Base-by-base conservation (phyloP, 1,284 basidiomycete genomes). In the Cutaneotrichosporon mucoides region DNA sequence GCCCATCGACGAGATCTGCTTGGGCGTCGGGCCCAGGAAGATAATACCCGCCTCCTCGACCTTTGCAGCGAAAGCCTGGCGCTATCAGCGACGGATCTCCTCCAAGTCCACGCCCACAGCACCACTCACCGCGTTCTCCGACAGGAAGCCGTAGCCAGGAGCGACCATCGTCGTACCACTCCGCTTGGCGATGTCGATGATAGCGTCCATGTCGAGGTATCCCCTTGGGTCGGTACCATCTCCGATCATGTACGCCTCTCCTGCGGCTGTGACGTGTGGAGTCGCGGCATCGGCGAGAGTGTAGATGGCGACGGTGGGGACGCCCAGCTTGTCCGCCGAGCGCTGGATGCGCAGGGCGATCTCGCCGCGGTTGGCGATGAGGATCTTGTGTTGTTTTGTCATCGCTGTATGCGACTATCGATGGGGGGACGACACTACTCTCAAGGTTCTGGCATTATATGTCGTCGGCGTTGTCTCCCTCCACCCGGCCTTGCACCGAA, bases 271-370 rank as follows among this genome's bases (percentile, higher is more conserved):
- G 24, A 92, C 92, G 76, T 95, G 92, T 56, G 92, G 76, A 0
- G 89, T 84, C 65, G 86, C 80, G 34, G 82, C 82, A 68, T 97
- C 93, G 7, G 86, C 90, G 51, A 92, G 88, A 57, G 89, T 91
- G 73, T 89, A 96, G 36, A 96, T 89, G 1, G 92, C 91, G 13
- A 96, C 90, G 0, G 89, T 92, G 81, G 84, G 86, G 70, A 96
- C 87, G 1, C 92, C 92, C 0, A 96, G 81, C 70, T 89, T 88
- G 76, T 82, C 85, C n/a, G 90, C 90, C 0, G 93, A 93, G 45
- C 88, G 85, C 64, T 94, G 93, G 55, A 96, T 89, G 43, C 93
- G 86, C 73, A 91, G 92, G 3, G 93, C 93, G 63, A 96, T 96
- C 79, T 97, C 93, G 45, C 93, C 93, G 86, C 90, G 81, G 72